Evolutionary conservation across 257 asterid genomes (phyloP).

Genomic region (Solanum corneliomulleri): DNA sequence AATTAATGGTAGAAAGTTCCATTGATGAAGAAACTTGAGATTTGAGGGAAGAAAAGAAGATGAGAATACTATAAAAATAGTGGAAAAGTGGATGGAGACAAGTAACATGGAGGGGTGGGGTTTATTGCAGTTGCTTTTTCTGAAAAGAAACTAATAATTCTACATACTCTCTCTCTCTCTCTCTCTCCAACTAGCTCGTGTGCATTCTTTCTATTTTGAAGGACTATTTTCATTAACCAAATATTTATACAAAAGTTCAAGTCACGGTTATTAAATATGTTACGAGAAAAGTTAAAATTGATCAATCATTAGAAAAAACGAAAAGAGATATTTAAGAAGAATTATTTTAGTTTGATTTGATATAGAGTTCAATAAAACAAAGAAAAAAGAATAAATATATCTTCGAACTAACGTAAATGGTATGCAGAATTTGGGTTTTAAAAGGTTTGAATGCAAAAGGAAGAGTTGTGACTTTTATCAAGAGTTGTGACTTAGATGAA

Average conservation of each 20-base stretch:
- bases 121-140: background rate
- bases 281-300: too few species aligned
- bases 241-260: too few species aligned
- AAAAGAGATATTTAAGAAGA: too few species aligned
- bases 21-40: background rate
- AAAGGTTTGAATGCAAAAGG: too few species aligned
- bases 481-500: too few species aligned
- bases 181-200: background rate
- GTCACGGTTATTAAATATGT: rapidly evolving
- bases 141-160: background rate
- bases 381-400: too few species aligned
- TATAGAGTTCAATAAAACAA: too few species aligned
- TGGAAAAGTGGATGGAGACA: background rate
- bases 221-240: background rate
- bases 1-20: background rate
- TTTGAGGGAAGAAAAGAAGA: background rate
- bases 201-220: background rate
- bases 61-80: background rate
- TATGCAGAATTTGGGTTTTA: too few species aligned
- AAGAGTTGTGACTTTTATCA: too few species aligned
- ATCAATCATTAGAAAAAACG: rapidly evolving
- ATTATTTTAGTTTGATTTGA: too few species aligned
- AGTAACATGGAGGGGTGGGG: background rate
- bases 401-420: too few species aligned
- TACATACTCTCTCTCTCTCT: background rate